phyloP scores from a whole-genome alignment of 2,329 filamentous ascomycete species.

The Curvularia eragrostidis region DNA sequence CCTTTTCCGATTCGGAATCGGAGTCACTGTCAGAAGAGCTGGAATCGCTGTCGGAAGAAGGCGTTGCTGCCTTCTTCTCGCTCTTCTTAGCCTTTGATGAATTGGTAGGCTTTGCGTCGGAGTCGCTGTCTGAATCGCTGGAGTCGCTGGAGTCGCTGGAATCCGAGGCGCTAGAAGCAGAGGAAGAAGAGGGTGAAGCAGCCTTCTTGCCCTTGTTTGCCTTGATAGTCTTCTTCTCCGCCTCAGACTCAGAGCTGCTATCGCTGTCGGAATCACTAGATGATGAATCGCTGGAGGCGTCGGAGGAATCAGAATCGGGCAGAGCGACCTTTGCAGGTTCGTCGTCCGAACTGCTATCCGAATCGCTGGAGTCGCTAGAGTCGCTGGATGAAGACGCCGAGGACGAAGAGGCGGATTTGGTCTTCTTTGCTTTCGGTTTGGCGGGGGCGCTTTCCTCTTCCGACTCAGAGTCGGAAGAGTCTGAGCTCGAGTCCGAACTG shows the following conservation, averaged over 20 bases:
- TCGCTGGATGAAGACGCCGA: constrained; percentile 22
- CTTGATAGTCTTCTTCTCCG: constrained; percentile 29
- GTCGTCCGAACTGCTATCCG: constrained; percentile 26
- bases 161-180: constrained; percentile 38
- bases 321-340: constrained; percentile 39
- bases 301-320: constrained; percentile 33
- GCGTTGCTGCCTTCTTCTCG: constrained; percentile 22
- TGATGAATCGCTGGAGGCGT: constrained; percentile 37
- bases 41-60: constrained; percentile 34
- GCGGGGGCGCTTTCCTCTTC: constrained; percentile 51
- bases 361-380: constrained; percentile 15
- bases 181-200: constrained; percentile 38
- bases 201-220: constrained; percentile 35
- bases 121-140: constrained; percentile 35
- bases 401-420: constrained; percentile 17
- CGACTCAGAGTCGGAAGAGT: constrained; percentile 33
- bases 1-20: constrained; percentile 24
- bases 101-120: constrained; percentile 26
- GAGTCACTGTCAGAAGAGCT: constrained; percentile 26
- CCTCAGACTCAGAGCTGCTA: constrained; percentile 31
- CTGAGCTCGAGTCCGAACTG: constrained; percentile 24
- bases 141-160: constrained; percentile 30
- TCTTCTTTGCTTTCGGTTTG: constrained; percentile 21
- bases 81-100: constrained; percentile 23
- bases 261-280: constrained; percentile 23